Conservation (phyloP, 768 basidiomycete species). For the Phylloporus sp. region DNA sequence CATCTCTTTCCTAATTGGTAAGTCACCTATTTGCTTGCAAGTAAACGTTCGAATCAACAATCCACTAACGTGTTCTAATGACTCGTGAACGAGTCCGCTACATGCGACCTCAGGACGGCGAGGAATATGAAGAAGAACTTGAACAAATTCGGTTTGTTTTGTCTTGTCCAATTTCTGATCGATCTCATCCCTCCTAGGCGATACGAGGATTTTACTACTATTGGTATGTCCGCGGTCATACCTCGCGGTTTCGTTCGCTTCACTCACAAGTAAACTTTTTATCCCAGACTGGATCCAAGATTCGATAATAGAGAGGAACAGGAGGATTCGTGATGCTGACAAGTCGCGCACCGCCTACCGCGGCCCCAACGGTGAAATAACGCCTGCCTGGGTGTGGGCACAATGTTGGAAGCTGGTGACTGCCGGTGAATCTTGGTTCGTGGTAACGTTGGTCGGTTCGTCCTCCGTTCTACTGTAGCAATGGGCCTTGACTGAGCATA, state of each 20-base stretch:
- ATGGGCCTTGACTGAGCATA: slow-evolving; percentile 1
- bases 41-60: background rate
- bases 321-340: slow-evolving; percentile 59
- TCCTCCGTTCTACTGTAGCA: slow-evolving; percentile 10
- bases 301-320: slow-evolving; percentile 80
- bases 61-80: slow-evolving; percentile 15
- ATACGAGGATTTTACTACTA: slow-evolving; percentile 93
- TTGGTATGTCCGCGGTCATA: slow-evolving; percentile 50
- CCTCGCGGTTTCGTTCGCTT: slow-evolving; percentile 11
- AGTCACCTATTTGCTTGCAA: background rate
- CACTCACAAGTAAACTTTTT: slow-evolving; percentile 8
- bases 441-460: slow-evolving; percentile 86
- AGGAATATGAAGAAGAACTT: slow-evolving; percentile 59
- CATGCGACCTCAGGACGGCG: slow-evolving; percentile 22
- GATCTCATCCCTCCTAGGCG: slow-evolving; percentile 46
- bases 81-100: slow-evolving; percentile 21
- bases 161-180: background rate
- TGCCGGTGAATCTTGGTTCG: slow-evolving; percentile 87
- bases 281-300: slow-evolving; percentile 93
- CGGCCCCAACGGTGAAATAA: slow-evolving; percentile 47
- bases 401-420: slow-evolving; percentile 55
- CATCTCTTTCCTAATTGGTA: background rate
- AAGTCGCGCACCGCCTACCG: slow-evolving; percentile 39
- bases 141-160: slow-evolving; percentile 55
- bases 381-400: slow-evolving; percentile 55